Percentiles rank a stretch among this genome's conserved stretches.
These are phyloP conservation scores for Mortierella antarctica DNA, from an alignment of 192 early-diverging fungal genomes.

Conservation along the genomic window DNA sequence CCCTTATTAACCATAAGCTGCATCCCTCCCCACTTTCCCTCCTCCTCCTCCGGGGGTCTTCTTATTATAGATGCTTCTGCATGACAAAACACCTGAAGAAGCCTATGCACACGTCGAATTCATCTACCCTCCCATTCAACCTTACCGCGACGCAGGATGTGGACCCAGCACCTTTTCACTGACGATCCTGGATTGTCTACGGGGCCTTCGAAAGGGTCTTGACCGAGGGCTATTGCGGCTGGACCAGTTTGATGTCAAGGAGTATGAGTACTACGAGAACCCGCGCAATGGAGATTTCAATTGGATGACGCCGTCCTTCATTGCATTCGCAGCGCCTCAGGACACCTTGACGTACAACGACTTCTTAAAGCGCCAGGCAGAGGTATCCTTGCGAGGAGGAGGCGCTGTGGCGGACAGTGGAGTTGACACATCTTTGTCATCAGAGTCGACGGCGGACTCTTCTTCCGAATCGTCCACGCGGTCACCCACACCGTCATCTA, in stretches of 20 bases:
- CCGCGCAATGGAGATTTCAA: constrained; percentile 80
- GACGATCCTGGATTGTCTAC: constrained; percentile 74
- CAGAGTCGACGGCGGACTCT: constrained; percentile 1
- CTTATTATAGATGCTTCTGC: constrained; percentile 62
- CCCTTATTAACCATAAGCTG: too few species aligned
- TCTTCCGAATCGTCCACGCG: constrained; percentile 7
- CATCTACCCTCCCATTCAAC: constrained; percentile 63
- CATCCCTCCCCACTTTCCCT: background rate
- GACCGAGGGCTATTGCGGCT: constrained; percentile 68
- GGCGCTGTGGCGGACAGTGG: too few species aligned
- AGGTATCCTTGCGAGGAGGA: background rate
- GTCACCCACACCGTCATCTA: constrained; percentile 11
- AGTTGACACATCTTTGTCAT: background rate
- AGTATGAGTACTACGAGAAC: constrained; percentile 80
- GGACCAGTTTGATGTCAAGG: constrained; percentile 67
- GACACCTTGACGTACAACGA: constrained; percentile 56
- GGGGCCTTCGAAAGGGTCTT: constrained; percentile 69
- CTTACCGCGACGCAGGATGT: constrained; percentile 79
- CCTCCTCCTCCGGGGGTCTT: background rate
- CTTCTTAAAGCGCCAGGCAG: background rate
- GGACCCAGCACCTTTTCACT: constrained; percentile 74
- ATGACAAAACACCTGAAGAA: constrained; percentile 70
- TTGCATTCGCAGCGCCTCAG: constrained; percentile 74
- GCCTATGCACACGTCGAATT: constrained; percentile 64
- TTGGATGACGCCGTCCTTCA: constrained; percentile 77